These are phyloP conservation scores for Kazachstania psychrophila DNA, from an alignment of 805 yeast species.

Conservation along the genomic window DNA sequence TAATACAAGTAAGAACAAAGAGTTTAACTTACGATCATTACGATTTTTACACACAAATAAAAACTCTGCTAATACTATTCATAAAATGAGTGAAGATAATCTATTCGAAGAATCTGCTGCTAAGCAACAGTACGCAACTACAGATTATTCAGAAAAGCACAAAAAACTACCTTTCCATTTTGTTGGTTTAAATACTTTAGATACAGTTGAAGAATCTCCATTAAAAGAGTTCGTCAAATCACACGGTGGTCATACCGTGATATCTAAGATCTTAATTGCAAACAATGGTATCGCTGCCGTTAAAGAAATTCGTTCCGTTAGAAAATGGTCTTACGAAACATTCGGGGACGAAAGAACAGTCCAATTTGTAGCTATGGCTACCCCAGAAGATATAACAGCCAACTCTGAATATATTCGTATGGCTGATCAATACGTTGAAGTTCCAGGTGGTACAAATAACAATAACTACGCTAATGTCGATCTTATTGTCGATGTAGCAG, in stretches of 20 bases:
- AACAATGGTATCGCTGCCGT: conserved; percentile 99
- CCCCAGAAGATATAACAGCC: conserved; percentile 97
- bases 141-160: conserved; percentile 32
- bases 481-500: conserved; percentile 92
- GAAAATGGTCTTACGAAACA: conserved; percentile 99
- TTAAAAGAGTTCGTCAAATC: conserved; percentile 77
- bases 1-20: background rate
- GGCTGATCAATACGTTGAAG: conserved; percentile 98
- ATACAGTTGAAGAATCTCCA: conserved; percentile 62
- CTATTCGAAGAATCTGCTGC: conserved; percentile 31
- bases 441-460: conserved; percentile 98
- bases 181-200: conserved; percentile 71
- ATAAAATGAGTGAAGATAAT: conserved; percentile 35
- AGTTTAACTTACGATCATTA: background rate
- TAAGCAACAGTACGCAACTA: conserved; percentile 23
- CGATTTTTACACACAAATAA: background rate
- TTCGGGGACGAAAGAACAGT: conserved; percentile 92
- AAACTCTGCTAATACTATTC: background rate
- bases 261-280: conserved; percentile 80
- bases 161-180: conserved; percentile 58
- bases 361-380: conserved; percentile 96
- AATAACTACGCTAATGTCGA: conserved; percentile 98
- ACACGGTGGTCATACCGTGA: conserved; percentile 92
- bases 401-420: conserved; percentile 96
- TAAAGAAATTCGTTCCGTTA: conserved; percentile 90